Conservation (phyloP, 176 grass and related monocot species). For the Aegilops longissima region DNA sequence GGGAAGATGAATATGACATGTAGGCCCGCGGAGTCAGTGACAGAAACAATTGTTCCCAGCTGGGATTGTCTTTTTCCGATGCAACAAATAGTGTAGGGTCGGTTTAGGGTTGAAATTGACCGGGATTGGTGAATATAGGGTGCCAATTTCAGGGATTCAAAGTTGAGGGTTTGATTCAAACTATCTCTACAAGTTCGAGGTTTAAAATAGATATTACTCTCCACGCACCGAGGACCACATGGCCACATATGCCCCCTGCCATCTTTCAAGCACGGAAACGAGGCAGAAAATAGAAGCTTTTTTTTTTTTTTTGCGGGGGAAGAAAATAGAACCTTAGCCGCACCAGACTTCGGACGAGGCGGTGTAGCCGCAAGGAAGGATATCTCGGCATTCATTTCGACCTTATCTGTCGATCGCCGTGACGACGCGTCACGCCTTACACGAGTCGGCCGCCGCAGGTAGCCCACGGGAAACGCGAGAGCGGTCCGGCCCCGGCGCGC, state of each 20-base stretch:
- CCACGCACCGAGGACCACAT: not conserved
- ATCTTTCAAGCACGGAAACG: not conserved
- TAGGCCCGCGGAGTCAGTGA: too few relatives aligned
- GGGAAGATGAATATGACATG: too few relatives aligned
- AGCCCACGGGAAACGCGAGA: not conserved
- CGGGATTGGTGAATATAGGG: too few relatives aligned
- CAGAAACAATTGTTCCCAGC: too few relatives aligned
- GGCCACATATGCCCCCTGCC: not conserved
- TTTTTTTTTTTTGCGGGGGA: too few relatives aligned
- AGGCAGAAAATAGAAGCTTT: not conserved
- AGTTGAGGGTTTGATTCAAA: too few relatives aligned
- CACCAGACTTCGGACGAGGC: not conserved
- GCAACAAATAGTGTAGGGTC: too few relatives aligned
- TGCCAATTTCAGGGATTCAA: too few relatives aligned
- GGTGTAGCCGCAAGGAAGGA: not conserved
- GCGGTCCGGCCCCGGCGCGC: not conserved
- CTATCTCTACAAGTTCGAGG: too few relatives aligned
- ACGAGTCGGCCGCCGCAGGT: not conserved
- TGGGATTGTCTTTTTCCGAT: too few relatives aligned
- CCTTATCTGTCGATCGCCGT: not conserved
- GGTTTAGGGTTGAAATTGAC: too few relatives aligned
- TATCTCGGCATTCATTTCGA: slow-evolving; percentile 5
- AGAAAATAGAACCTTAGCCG: not conserved
- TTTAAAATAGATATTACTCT: too few relatives aligned
- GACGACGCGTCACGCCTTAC: not conserved